A percentile compares a stretch with the other conserved stretches of the same genome.
phyloP scores from a whole-genome alignment of 2,329 filamentous ascomycete species.

The Venturiaceae sp. region DNA sequence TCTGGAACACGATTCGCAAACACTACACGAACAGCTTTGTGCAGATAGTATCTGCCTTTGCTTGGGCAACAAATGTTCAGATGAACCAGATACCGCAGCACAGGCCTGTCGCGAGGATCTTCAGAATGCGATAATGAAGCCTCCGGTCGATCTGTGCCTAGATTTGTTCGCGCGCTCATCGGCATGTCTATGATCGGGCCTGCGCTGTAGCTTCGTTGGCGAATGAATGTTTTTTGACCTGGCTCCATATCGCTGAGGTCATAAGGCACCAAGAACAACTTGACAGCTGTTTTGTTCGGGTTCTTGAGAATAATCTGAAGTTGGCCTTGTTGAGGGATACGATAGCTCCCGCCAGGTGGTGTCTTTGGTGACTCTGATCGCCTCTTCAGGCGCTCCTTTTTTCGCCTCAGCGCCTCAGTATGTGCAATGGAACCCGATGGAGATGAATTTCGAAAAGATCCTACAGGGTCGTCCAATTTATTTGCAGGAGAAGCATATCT shows the following conservation, averaged over 20 bases:
- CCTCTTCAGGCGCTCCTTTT: conserved; percentile 48
- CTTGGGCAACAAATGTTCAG: conserved; percentile 84
- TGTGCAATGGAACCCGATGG: background rate
- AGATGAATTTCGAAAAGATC: background rate
- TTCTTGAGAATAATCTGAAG: conserved; percentile 97
- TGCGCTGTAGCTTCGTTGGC: conserved; percentile 85
- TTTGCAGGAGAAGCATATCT: conserved; percentile 14
- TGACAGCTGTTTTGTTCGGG: conserved; percentile 95
- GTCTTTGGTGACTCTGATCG: conserved; percentile 47
- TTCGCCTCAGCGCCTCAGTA: background rate
- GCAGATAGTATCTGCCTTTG: conserved; percentile 76
- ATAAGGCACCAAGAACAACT: conserved; percentile 89
- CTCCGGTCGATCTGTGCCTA: conserved; percentile 44
- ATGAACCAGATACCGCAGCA: conserved; percentile 82
- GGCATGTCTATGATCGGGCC: conserved; percentile 73
- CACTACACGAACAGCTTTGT: conserved; percentile 86
- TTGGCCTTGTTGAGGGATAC: conserved; percentile 88
- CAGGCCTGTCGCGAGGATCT: conserved; percentile 53
- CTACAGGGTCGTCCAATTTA: background rate
- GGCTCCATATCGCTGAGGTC: conserved; percentile 87
- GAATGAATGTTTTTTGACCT: conserved; percentile 90
- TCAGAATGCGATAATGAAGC: conserved; percentile 39
- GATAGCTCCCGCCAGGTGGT: conserved; percentile 80
- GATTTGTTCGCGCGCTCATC: conserved; percentile 32
- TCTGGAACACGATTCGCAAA: conserved; percentile 96